A percentile compares a stretch with the other conserved stretches of the same genome.
Evolutionary conservation across 2,329 filamentous ascomycete species (phyloP).

Genomic region (Thelonectria olida): DNA sequence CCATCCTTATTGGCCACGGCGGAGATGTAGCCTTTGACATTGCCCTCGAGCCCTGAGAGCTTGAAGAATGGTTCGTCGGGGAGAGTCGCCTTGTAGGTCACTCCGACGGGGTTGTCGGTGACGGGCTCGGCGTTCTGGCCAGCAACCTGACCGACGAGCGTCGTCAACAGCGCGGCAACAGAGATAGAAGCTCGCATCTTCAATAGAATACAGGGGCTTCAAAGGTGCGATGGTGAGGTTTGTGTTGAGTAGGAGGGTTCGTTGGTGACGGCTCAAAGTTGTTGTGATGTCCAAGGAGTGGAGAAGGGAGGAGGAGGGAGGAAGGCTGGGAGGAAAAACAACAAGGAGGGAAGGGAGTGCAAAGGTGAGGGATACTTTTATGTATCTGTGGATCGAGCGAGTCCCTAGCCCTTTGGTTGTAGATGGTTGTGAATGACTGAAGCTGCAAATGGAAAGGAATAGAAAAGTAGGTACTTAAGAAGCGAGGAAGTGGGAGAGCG

Average conservation of each 20-base stretch:
- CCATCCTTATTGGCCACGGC: conserved; percentile 58
- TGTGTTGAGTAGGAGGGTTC: not conserved
- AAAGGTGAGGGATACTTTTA: not conserved
- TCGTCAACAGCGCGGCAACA: conserved; percentile 40
- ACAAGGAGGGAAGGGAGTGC: not conserved
- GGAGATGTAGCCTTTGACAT: conserved; percentile 63
- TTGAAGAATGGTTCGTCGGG: conserved; percentile 63
- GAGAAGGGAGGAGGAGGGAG: not conserved
- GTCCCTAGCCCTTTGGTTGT: not conserved
- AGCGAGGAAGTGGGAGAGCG: not conserved
- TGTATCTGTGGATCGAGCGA: not conserved
- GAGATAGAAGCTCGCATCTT: conserved; percentile 37
- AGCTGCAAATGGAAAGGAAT: not conserved
- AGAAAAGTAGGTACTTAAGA: not conserved
- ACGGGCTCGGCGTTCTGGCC: conserved; percentile 60
- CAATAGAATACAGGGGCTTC: not conserved
- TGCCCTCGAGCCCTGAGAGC: conserved; percentile 56
- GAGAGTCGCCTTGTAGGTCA: conserved; percentile 65
- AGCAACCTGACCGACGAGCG: conserved; percentile 39
- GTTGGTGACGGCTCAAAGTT: not conserved
- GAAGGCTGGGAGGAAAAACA: not conserved
- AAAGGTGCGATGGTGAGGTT: not conserved
- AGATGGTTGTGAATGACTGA: not conserved
- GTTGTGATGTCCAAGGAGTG: not conserved
- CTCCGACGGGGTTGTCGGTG: conserved; percentile 63